These are phyloP conservation scores for Fusarium stilboides DNA, from an alignment of 2,329 filamentous ascomycete genomes.

Conservation along the genomic window DNA sequence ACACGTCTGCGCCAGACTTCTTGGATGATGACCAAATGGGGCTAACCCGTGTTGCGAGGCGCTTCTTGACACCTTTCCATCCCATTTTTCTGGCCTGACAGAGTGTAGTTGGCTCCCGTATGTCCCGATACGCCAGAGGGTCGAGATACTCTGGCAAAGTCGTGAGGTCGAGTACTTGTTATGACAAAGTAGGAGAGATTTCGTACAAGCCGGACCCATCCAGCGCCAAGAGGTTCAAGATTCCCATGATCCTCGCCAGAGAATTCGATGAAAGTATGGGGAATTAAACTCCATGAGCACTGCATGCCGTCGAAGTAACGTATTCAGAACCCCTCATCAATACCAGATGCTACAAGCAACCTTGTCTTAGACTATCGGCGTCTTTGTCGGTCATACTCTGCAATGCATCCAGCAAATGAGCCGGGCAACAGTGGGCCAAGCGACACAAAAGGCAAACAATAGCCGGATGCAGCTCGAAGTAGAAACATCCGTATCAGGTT, in stretches of 20 bases:
- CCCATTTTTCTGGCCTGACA: conserved; percentile 51
- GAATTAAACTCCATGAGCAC: background rate
- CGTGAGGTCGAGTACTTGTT: conserved; percentile 8
- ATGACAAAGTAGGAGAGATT: background rate
- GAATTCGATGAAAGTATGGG: conserved; percentile 19
- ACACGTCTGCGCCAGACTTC: conserved; percentile 45
- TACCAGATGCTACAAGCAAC: conserved; percentile 32
- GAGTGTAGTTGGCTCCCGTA: conserved; percentile 1
- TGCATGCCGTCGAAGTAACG: conserved; percentile 10
- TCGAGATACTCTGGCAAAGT: conserved; percentile 8
- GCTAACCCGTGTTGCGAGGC: conserved; percentile 54
- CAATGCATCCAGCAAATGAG: conserved; percentile 49
- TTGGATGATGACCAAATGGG: conserved; percentile 53
- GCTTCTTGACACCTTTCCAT: conserved; percentile 57
- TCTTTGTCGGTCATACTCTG: conserved; percentile 58
- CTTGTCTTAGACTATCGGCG: conserved; percentile 56
- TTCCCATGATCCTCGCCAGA: conserved; percentile 10
- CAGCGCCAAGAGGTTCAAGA: background rate
- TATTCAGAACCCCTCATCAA: conserved; percentile 41
- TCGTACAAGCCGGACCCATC: conserved; percentile 18
- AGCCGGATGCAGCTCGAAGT: conserved; percentile 24
- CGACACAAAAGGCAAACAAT: conserved; percentile 25
- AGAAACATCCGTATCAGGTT: conserved; percentile 30
- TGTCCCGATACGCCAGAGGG: conserved; percentile 12
- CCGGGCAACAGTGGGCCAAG: conserved; percentile 53